Evolutionary conservation across 306 rosid genomes (phyloP).

Genomic region (Fragaria nilgerrensis): DNA sequence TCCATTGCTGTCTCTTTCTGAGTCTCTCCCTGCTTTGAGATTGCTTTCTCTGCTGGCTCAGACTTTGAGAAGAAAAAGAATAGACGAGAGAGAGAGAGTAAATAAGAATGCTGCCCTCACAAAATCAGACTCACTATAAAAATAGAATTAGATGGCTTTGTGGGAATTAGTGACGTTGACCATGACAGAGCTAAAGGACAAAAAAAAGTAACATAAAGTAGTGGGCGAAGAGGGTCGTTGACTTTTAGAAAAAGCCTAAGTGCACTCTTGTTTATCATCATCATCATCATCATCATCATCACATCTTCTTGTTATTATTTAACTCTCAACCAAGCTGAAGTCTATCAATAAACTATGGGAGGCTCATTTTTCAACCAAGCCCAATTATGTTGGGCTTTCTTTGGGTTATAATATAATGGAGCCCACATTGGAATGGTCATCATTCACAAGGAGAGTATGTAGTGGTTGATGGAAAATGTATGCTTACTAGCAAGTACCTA

Average conservation of each 20-base stretch:
- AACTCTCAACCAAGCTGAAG: too few relatives aligned
- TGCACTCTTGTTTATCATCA: not conserved
- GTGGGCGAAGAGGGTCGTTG: constrained; percentile 54
- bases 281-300: not conserved
- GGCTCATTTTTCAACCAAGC: not conserved
- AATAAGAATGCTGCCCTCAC: not conserved
- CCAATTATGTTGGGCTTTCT: not conserved
- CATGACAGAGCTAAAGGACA: constrained; percentile 35
- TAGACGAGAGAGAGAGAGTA: not conserved
- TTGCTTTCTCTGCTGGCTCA: not conserved
- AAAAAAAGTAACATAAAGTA: constrained; percentile 21
- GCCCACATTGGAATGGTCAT: not conserved
- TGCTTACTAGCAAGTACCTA: too few relatives aligned
- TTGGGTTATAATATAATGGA: not conserved
- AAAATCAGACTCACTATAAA: constrained; percentile 8
- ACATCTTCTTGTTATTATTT: not conserved
- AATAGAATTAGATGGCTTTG: not conserved
- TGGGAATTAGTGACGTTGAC: constrained; percentile 54
- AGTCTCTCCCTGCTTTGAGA: not conserved
- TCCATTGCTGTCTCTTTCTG: constrained; percentile 46
- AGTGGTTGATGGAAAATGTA: too few relatives aligned
- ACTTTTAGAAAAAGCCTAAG: constrained; percentile 35
- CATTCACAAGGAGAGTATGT: too few relatives aligned
- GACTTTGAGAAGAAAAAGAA: not conserved
- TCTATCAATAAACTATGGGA: not conserved